Evolutionary conservation across 257 asterid genomes (phyloP), one percentile per base, ranked within the genome.

Genomic region (Paraleonurus japonicus): DNA sequence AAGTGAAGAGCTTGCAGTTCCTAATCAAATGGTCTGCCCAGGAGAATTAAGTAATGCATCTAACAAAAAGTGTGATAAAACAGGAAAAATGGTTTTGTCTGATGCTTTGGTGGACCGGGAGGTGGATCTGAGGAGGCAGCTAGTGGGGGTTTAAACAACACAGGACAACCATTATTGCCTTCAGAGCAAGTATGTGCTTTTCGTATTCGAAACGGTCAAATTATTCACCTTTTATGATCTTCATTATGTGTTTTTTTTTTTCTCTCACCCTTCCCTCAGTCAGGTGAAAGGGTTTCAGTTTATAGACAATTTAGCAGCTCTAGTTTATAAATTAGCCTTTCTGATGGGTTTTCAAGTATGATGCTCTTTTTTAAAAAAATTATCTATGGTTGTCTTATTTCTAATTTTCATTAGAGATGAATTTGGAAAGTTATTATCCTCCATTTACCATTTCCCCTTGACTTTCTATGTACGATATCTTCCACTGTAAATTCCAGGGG

Each of bases 141-240:
- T 61, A 26, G 66, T 33, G 73, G 59, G 55, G 82, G n/a, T 54
- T 32, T 61, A 64, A 63, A 54, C 17, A 23, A 23, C 72, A 55
- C 74, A 22, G 69, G 45, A 70, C 79, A 20, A 39, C 19, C 62
- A 17, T 33, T 58, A 63, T 75, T 53, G 64, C 69, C 26, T 33
- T 37, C 76, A 23, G 75, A 76, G 67, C 77, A 79, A 57, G 93
- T 83, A 83, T 73, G 81, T 78, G 54, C 9, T 30, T 39, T 63
- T 65, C 32, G 59, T 65, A 54, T 43, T 17, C 73, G 23, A 65
- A 70, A 22, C 37, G 47, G 32, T 60, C 45, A 53, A 9, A 53
- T 60, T 26, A 22, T 65, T 33, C 64, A 43, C 48, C 66, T 66
- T 26, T 37, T 57, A 72, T 58, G 15, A 27, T 70, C 53, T 57